A percentile compares a stretch with the other conserved stretches of the same genome.
These are phyloP conservation scores for Myriosclerotinia duriaeana DNA, from an alignment of 2,329 filamentous ascomycete species.

Conservation along the genomic window DNA sequence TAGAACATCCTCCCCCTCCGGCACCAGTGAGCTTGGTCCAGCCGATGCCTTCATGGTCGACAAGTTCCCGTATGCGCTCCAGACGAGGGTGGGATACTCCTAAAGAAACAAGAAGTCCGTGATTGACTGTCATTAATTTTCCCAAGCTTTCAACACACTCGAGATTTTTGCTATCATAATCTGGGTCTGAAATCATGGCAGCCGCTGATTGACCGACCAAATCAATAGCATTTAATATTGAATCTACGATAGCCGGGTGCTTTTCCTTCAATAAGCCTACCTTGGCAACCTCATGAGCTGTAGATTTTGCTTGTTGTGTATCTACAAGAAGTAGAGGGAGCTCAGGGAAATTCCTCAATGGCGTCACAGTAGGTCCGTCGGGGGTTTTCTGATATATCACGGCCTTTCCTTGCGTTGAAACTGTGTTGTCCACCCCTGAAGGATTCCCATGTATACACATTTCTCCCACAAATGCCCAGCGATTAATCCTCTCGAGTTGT, in stretches of 20 bases:
- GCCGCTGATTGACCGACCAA: slow-evolving; percentile 60
- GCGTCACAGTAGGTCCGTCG: slow-evolving; percentile 72
- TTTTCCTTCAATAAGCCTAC: slow-evolving; percentile 69
- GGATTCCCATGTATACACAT: slow-evolving; percentile 98
- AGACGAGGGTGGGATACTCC: slow-evolving; percentile 93
- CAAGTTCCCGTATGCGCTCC: slow-evolving; percentile 85
- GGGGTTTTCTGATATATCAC: slow-evolving; percentile 80
- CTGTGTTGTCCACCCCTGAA: slow-evolving; percentile 95
- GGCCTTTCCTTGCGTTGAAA: slow-evolving; percentile 88
- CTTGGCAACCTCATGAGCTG: slow-evolving; percentile 80
- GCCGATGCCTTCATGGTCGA: slow-evolving; percentile 84
- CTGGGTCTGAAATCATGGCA: slow-evolving; percentile 55
- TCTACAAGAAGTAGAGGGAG: slow-evolving; percentile 87
- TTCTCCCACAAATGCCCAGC: slow-evolving; percentile 95
- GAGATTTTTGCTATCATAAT: slow-evolving; percentile 65
- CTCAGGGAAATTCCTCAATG: slow-evolving; percentile 86
- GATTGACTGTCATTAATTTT: slow-evolving; percentile 89
- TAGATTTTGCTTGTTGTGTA: slow-evolving; percentile 84
- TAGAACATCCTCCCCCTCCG: slow-evolving; percentile 92
- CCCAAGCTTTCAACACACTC: slow-evolving; percentile 72
- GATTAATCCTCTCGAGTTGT: slow-evolving; percentile 93
- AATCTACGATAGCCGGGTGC: slow-evolving; percentile 75
- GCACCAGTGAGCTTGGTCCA: slow-evolving; percentile 98
- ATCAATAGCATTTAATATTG: slow-evolving; percentile 84
- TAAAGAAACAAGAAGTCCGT: slow-evolving; percentile 84